phyloP scores from a whole-genome alignment of 2,329 filamentous ascomycete species.

The Penicillium sp. region DNA sequence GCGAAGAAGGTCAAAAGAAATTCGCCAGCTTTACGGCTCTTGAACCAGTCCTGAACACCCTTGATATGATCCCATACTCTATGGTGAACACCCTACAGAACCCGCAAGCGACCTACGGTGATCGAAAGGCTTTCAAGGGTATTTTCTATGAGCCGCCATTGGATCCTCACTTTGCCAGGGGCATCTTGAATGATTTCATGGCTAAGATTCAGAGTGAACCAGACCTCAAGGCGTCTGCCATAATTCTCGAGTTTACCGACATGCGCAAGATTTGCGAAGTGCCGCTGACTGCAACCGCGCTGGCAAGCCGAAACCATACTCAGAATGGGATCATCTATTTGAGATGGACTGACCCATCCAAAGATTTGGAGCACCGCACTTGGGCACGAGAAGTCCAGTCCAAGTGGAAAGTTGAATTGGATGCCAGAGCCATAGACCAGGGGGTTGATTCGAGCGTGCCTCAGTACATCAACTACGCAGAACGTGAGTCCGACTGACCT shows the following conservation, averaged over 20 bases:
- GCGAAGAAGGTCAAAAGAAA: slow-evolving; percentile 34
- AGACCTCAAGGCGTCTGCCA: slow-evolving; percentile 28
- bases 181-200: slow-evolving; percentile 32
- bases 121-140: slow-evolving; percentile 45
- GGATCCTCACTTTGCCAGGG: slow-evolving; percentile 31
- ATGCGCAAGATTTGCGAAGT: slow-evolving; percentile 41
- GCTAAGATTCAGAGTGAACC: slow-evolving; percentile 26
- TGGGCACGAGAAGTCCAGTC: slow-evolving; percentile 39
- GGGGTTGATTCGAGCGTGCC: slow-evolving; percentile 20
- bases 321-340: slow-evolving; percentile 45
- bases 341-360: slow-evolving; percentile 41
- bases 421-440: slow-evolving; percentile 9
- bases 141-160: slow-evolving; percentile 47
- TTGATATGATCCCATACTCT: slow-evolving; percentile 43
- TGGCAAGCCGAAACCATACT: slow-evolving; percentile 46
- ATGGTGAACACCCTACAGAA: slow-evolving; percentile 42
- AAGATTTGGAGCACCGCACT: slow-evolving; percentile 38
- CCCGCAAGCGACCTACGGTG: slow-evolving; percentile 38
- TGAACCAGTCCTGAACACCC: slow-evolving; percentile 36
- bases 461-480: slow-evolving; percentile 38
- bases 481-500: slow-evolving; percentile 24
- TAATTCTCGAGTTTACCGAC: slow-evolving; percentile 46
- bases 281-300: slow-evolving; percentile 40
- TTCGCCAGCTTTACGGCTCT: slow-evolving; percentile 41
- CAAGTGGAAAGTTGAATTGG: slow-evolving; percentile 26